Base-by-base conservation (phyloP, 805 yeast species). In the Spathaspora boniae region DNA sequence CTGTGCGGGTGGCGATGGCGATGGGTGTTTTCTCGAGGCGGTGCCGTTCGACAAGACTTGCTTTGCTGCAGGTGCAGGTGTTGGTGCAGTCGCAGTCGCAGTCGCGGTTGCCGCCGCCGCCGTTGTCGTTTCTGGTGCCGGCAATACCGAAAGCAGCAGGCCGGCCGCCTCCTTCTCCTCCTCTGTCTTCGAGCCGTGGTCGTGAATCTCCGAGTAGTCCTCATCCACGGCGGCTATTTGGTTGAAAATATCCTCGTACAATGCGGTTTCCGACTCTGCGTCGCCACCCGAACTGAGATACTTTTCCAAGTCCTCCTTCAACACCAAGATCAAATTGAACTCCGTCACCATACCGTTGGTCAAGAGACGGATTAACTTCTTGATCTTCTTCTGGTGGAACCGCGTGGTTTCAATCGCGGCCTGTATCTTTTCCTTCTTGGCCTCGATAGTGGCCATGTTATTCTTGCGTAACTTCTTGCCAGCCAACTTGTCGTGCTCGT, bases 351-450 rank as follows among this genome's bases (percentile, higher is more conserved):
- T 50, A 19, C 47, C 51, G 4, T 42, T 31, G 36, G 58, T 62
- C 37, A 68, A 47, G 27, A 46, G 49, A 23, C 50, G 51, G 29
- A 65, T 54, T 19, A 60, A 48, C 15, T 51, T 51, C 37, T 59
- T 56, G 18, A 66, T 47, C 37, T 60, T 62, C 30, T 61, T 65
- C 17, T 57, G 45, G 43, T 68, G 71, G 42, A 64, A 63, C 41
- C 56, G 59, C 37, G 65, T 60, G 24, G 51, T 53, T 19, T 46
- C 48, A 26, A 53, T 50, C 24, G 54, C 58, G 7, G 40, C 31
- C 31, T 62, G 67, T 31, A 67, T 56, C 38, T 66, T 70, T 34
- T 60, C 70, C 44, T 66, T 67, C 29, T 66, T 58, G 26, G 60
- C 62, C 37, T 67, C 73, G 21, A 62, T 53, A 4, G 56, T 50